A percentile compares a stretch with the other conserved stretches of the same genome.
Conservation (phyloP, 2,329 filamentous ascomycete species). For the Arthrinium puccinioides region DNA sequence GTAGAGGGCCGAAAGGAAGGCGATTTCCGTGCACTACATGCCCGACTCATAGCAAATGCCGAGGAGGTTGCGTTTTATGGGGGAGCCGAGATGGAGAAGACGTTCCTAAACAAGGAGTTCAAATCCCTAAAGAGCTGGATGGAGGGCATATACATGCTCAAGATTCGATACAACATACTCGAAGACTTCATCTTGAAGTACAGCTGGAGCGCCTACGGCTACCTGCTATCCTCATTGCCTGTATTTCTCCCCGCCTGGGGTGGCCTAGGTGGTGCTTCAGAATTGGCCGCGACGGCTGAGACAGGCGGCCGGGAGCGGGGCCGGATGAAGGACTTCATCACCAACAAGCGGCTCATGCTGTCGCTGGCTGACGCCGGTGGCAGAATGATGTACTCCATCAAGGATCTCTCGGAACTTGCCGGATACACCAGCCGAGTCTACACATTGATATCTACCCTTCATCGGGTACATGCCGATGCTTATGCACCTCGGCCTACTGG, state of each 20-base stretch:
- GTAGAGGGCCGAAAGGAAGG: constrained; percentile 93
- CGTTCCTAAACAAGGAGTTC: constrained; percentile 87
- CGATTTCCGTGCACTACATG: constrained; percentile 86
- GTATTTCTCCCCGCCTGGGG: constrained; percentile 94
- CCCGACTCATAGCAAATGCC: constrained; percentile 88
- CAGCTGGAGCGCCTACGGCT: constrained; percentile 96
- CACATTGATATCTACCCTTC: constrained; percentile 87
- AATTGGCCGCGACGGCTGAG: constrained; percentile 47
- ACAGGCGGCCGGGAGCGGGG: constrained; percentile 63
- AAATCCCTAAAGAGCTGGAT: constrained; percentile 92
- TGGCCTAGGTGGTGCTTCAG: constrained; percentile 66
- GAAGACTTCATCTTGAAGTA: constrained; percentile 98
- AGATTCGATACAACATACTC: constrained; percentile 97
- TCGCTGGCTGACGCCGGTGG: constrained; percentile 93
- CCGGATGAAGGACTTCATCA: constrained; percentile 98
- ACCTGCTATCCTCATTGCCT: constrained; percentile 84
- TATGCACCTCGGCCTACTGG: constrained; percentile 65
- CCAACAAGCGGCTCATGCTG: constrained; percentile 96
- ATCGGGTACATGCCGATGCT: constrained; percentile 84
- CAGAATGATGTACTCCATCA: constrained; percentile 99
- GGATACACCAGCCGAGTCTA: constrained; percentile 96
- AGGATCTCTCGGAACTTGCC: constrained; percentile 90
- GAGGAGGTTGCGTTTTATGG: constrained; percentile 98
- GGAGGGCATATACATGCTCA: constrained; percentile 96
- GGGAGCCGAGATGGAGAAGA: constrained; percentile 89